Evolutionary conservation across 257 asterid genomes (phyloP), one percentile per base, ranked within the genome.

Genomic region (Dorcoceras hygrometricum): DNA sequence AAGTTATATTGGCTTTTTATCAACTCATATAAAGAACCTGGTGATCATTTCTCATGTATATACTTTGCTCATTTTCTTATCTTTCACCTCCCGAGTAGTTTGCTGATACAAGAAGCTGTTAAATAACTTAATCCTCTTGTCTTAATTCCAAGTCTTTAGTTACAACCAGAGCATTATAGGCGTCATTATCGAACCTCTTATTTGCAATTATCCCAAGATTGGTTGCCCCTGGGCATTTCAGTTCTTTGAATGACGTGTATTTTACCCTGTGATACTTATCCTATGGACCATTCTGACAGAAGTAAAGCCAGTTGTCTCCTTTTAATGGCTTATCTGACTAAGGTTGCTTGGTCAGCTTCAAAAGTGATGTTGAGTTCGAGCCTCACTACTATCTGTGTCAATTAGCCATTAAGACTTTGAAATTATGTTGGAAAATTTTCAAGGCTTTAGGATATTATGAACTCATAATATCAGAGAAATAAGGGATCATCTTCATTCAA

Each of bases 1-100:
- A 79, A 79, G 95, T 62, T 69, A 31, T 36, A 59, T 54, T 28
- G 57, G 32, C 29, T 23, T 20, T 65, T 26, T 46, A 56, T 36
- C 25, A 20, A 34, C 55, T 51, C 43, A 64, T 54, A n/a, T 68
- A 46, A 59, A 25, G 23, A 58, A 60, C 43, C 18, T 26, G 12
- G 22, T 43, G 48, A 29, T 28, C 20, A n/a, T 3, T 57, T 68
- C 23, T 70, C 79, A 19, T 57, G 4, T 56, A 9, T 3, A 10
- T 11, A 31, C 20, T 59, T 36, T 46, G 9, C 61, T 31, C 59
- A 29, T 32, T 57, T 23, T 50, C 22, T 51, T 18, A 23, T 18
- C 39, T 50, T 51, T 65, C 59, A 29, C 70, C 31, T 8, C 66
- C 36, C 55, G 6, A 56, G 28, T 20, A 62, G 48, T 23, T 57